Evolutionary conservation across 768 basidiomycete genomes (phyloP).

Genomic region (Phanerodontia chrysosporium): DNA sequence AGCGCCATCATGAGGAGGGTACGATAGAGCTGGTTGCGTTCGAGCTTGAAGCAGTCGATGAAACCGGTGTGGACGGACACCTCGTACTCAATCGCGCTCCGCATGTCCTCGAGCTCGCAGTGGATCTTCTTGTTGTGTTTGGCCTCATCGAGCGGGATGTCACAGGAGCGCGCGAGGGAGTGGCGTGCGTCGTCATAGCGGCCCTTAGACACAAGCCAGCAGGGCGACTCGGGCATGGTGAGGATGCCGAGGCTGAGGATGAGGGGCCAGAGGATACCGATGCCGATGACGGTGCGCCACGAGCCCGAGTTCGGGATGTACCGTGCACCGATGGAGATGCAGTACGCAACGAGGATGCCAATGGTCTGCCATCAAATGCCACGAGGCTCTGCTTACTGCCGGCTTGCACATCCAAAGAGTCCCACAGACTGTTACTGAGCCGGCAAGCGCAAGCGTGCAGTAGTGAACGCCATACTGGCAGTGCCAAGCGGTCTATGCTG

Average conservation of each 20-base stretch:
- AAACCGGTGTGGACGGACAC: slow-evolving; percentile 45
- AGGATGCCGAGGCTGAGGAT: slow-evolving; percentile 61
- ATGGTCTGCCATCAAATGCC: no score
- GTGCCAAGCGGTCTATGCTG: no score
- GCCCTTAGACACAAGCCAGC: slow-evolving; percentile 53
- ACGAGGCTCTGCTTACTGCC: no score
- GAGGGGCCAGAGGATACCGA: slow-evolving; percentile 58
- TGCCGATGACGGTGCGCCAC: slow-evolving; percentile 61
- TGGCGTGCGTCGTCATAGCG: slow-evolving; percentile 44
- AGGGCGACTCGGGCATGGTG: slow-evolving; percentile 65
- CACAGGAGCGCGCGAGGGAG: slow-evolving; percentile 46
- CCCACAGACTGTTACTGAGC: no score
- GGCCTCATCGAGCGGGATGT: slow-evolving; percentile 39
- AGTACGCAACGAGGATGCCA: no score
- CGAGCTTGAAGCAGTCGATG: slow-evolving; percentile 61
- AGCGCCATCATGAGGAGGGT: slow-evolving; percentile 61
- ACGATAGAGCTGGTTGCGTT: slow-evolving; percentile 58
- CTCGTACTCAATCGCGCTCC: slow-evolving; percentile 47
- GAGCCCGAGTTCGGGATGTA: slow-evolving; percentile 40
- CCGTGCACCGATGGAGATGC: slow-evolving; percentile 67
- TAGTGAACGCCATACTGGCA: no score
- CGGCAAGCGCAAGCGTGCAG: no score
- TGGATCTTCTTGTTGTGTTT: slow-evolving; percentile 37
- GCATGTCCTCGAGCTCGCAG: slow-evolving; percentile 46
- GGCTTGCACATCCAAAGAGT: no score